Evolutionary conservation across 768 basidiomycete species (phyloP).

Genomic region (Ramaria sp.): DNA sequence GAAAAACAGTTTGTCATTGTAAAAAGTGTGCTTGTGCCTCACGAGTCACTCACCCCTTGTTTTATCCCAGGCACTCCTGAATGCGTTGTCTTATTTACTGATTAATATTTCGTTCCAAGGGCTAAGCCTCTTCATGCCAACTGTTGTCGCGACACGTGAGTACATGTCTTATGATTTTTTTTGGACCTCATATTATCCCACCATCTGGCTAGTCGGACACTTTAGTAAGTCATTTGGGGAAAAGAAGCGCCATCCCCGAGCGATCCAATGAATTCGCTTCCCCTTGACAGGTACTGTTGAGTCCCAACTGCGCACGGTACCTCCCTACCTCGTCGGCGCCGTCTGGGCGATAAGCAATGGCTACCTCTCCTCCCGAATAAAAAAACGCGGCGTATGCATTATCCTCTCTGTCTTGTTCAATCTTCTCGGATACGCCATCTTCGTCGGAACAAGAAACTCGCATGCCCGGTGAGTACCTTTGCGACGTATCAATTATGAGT

Average conservation of each 20-base stretch:
- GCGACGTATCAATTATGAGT: too few species aligned
- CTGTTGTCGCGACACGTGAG: constrained; percentile 34
- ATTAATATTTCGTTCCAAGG: constrained; percentile 23
- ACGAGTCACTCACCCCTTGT: too few species aligned
- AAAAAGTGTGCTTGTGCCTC: too few species aligned
- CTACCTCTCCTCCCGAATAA: constrained; percentile 20
- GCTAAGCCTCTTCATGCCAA: constrained; percentile 31
- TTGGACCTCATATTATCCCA: background rate
- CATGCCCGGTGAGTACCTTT: constrained; percentile 26
- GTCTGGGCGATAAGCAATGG: constrained; percentile 28
- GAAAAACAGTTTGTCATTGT: too few species aligned
- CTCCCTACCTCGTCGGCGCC: constrained; percentile 31
- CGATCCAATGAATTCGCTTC: background rate
- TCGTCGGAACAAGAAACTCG: constrained; percentile 29
- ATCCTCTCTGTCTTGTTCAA: constrained; percentile 26
- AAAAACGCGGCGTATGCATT: constrained; percentile 26
- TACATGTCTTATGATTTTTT: constrained; percentile 3
- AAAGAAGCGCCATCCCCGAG: background rate
- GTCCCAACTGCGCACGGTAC: constrained; percentile 39
- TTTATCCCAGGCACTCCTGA: constrained; percentile 13
- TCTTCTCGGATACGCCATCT: constrained; percentile 33
- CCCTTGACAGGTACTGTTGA: constrained; percentile 26
- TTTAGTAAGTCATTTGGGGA: background rate
- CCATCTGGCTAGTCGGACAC: constrained; percentile 14
- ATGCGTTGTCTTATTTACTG: constrained; percentile 14